Evolutionary conservation across 2,329 filamentous ascomycete species (phyloP).

Genomic region (Trichothecium roseum): DNA sequence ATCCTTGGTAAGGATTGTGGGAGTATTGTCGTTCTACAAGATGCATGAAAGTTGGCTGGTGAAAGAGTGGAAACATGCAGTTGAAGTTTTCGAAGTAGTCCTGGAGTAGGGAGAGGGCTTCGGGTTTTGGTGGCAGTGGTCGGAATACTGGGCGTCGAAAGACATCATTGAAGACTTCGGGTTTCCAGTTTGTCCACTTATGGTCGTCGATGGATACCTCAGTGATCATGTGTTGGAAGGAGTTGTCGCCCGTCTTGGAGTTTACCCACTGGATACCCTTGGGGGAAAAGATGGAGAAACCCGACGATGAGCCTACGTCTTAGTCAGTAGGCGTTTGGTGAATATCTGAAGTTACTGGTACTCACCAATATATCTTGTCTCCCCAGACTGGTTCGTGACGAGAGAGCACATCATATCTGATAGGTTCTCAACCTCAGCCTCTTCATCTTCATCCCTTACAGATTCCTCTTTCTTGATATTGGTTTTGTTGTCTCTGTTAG

Average conservation of each 20-base stretch:
- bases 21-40: slow-evolving; percentile 92
- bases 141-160: slow-evolving; percentile 80
- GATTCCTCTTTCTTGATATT: slow-evolving; percentile 22
- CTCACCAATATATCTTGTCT: slow-evolving; percentile 90
- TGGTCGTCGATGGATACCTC: slow-evolving; percentile 86
- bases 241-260: slow-evolving; percentile 89
- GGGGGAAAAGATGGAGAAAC: slow-evolving; percentile 97
- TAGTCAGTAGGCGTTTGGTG: slow-evolving; percentile 6
- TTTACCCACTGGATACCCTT: slow-evolving; percentile 99
- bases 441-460: slow-evolving; percentile 33
- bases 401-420: slow-evolving; percentile 99
- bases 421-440: slow-evolving; percentile 71
- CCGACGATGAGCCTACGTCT: slow-evolving; percentile 79
- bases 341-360: slow-evolving; percentile 11
- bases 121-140: slow-evolving; percentile 72
- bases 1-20: slow-evolving; percentile 82
- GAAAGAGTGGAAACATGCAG: slow-evolving; percentile 94
- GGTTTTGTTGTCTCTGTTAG: slow-evolving; percentile 23
- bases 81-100: slow-evolving; percentile 99
- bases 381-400: slow-evolving; percentile 87
- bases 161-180: slow-evolving; percentile 90
- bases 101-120: slow-evolving; percentile 76
- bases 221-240: slow-evolving; percentile 90
- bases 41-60: slow-evolving; percentile 98
- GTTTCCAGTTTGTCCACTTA: slow-evolving; percentile 96